These are phyloP conservation scores for Vigna angularis DNA, from an alignment of 306 rosid genomes.

Conservation along the genomic window DNA sequence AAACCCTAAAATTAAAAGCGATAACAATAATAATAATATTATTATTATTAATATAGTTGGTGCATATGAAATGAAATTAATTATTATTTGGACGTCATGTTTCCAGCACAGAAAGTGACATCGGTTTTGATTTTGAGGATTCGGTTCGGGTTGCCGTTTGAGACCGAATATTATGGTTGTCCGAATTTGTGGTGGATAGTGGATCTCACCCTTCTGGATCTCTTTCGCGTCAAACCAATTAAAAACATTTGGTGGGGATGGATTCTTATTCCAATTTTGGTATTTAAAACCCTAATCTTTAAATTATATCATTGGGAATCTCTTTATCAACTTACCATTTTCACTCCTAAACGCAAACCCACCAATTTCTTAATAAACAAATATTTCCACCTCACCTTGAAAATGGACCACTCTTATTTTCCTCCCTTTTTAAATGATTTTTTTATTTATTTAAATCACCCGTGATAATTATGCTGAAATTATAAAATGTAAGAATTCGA, in stretches of 20 bases:
- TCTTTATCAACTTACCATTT: background rate
- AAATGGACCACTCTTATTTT: background rate
- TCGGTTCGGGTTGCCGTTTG: conserved; percentile 34
- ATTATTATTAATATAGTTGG: background rate
- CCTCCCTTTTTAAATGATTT: background rate
- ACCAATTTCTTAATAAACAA: background rate
- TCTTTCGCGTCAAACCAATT: conserved; percentile 29
- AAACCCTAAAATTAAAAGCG: background rate
- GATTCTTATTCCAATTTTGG: conserved; percentile 40
- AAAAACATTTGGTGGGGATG: conserved; percentile 19
- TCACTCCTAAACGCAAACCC: background rate
- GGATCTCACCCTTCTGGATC: conserved; percentile 29
- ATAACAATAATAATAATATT: no score
- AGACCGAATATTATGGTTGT: conserved; percentile 39
- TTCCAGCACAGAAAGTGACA: conserved; percentile 41
- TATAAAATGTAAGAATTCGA: background rate
- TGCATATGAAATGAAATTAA: background rate
- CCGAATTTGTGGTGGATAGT: conserved; percentile 25
- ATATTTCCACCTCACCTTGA: background rate
- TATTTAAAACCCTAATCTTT: conserved; percentile 18
- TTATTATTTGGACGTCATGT: conserved; percentile 32
- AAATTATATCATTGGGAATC: conserved; percentile 40
- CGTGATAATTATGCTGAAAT: background rate
- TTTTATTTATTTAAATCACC: background rate
- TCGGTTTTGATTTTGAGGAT: conserved; percentile 29